Conservation (phyloP, 192 early-diverging fungal genomes). For the Coemansia sp. region DNA sequence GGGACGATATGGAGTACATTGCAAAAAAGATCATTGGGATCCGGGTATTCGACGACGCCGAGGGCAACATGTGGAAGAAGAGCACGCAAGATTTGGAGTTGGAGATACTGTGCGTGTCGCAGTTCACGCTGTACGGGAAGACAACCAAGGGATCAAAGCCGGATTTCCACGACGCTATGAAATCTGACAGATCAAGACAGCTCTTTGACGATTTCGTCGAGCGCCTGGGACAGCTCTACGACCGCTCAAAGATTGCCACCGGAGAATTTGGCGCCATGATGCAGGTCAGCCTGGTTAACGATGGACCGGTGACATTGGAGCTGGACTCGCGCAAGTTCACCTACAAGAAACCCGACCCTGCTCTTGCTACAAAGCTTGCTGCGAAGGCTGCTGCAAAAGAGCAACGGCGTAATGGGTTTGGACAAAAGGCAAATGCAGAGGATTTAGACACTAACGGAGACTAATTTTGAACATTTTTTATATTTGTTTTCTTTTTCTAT, state of each 20-base stretch:
- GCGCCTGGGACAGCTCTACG: conserved; percentile 64
- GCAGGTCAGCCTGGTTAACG: conserved; percentile 85
- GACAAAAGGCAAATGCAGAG: neutral
- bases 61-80: conserved; percentile 75
- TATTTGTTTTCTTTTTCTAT: neutral
- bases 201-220: conserved; percentile 78
- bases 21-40: conserved; percentile 78
- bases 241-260: conserved; percentile 66
- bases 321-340: conserved; percentile 58
- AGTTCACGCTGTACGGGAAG: conserved; percentile 90
- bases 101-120: conserved; percentile 84
- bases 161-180: conserved; percentile 92
- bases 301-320: conserved; percentile 67
- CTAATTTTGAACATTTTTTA: neutral
- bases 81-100: conserved; percentile 71
- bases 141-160: conserved; percentile 85
- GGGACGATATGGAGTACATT: conserved; percentile 83
- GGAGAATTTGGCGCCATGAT: conserved; percentile 98
- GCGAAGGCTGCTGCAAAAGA: conserved; percentile 27
- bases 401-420: conserved; percentile 28
- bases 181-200: conserved; percentile 60
- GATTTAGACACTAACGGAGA: neutral
- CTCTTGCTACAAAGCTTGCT: conserved; percentile 3
- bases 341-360: conserved; percentile 14
- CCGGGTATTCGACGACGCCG: conserved; percentile 72